Conservation (phyloP, 2,329 filamentous ascomycete species). For the Xylariaceae sp. region DNA sequence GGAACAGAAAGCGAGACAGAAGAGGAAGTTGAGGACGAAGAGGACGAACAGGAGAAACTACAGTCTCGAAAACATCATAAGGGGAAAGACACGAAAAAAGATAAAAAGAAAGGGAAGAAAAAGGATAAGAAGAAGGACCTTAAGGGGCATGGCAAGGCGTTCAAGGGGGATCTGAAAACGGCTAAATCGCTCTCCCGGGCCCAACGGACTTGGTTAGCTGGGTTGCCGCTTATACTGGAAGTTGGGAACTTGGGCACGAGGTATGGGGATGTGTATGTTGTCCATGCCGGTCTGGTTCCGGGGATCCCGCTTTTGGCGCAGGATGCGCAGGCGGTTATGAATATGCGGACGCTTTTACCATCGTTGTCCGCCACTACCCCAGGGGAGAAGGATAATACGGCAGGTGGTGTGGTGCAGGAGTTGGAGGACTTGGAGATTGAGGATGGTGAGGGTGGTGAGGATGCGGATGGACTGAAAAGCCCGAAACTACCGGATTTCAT, state of each 20-base stretch:
- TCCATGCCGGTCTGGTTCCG: conserved; percentile 82
- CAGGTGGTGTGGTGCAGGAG: background rate
- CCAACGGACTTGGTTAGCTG: conserved; percentile 66
- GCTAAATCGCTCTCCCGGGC: conserved; percentile 49
- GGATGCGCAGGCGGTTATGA: conserved; percentile 81
- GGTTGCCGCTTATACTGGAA: conserved; percentile 73
- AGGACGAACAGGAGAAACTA: background rate
- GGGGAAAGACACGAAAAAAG: conserved; percentile 15
- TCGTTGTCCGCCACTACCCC: too few relatives aligned
- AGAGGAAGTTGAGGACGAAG: background rate
- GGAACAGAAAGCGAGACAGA: background rate
- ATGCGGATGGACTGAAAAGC: background rate
- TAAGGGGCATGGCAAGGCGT: conserved; percentile 29
- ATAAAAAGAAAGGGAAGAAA: conserved; percentile 12
- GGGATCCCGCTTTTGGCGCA: conserved; percentile 65
- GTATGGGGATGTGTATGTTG: conserved; percentile 63
- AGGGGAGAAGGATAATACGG: background rate
- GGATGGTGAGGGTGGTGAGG: too few relatives aligned
- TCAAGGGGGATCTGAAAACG: conserved; percentile 47
- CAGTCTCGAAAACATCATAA: conserved; percentile 2
- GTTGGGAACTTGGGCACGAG: conserved; percentile 56
- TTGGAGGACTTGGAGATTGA: background rate
- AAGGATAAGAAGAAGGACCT: conserved; percentile 22
- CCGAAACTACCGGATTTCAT: conserved; percentile 5
- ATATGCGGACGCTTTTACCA: conserved; percentile 73